Evolutionary conservation across 1,284 basidiomycete species (phyloP).

Genomic region (Volvariella surrecta): DNA sequence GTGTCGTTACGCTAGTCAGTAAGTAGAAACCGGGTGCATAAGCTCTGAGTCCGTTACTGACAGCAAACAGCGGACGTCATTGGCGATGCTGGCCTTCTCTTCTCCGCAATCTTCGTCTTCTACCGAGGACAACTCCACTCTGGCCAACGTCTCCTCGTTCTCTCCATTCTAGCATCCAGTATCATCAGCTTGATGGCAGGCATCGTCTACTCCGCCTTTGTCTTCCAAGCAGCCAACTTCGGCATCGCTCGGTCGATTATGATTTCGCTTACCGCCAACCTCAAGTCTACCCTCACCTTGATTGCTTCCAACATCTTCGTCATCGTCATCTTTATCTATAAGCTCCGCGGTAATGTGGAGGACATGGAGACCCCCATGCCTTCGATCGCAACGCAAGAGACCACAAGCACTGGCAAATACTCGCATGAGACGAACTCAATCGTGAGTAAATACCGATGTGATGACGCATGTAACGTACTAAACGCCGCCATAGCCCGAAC

Average conservation of each 20-base stretch:
- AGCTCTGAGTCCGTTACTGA: not conserved
- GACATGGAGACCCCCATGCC: not conserved
- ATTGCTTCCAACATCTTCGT: slow-evolving; percentile 6
- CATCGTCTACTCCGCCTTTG: slow-evolving; percentile 7
- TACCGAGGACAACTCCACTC: slow-evolving; percentile 8
- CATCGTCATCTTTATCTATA: slow-evolving; percentile 4
- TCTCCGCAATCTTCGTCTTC: slow-evolving; percentile 9
- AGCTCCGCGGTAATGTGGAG: not conserved
- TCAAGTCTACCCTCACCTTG: slow-evolving; percentile 4
- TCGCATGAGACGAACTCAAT: too few relatives aligned
- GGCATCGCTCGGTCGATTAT: not conserved
- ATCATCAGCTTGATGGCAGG: slow-evolving; percentile 7
- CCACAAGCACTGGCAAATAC: not conserved
- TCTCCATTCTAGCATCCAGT: slow-evolving; percentile 10
- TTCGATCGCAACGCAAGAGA: not conserved
- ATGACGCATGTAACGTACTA: too few relatives aligned
- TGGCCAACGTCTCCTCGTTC: slow-evolving; percentile 8
- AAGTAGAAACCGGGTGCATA: not conserved
- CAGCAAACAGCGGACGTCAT: slow-evolving; percentile 8
- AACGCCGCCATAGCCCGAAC: too few relatives aligned
- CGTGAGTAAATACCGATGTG: too few relatives aligned
- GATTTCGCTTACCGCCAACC: not conserved
- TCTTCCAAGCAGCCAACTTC: not conserved
- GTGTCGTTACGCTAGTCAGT: slow-evolving; percentile 5
- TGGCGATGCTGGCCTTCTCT: slow-evolving; percentile 10